A percentile compares a stretch with the other conserved stretches of the same genome.
These are phyloP conservation scores for Phlegmacium glaucopus DNA, from an alignment of 768 basidiomycete species.

Conservation along the genomic window DNA sequence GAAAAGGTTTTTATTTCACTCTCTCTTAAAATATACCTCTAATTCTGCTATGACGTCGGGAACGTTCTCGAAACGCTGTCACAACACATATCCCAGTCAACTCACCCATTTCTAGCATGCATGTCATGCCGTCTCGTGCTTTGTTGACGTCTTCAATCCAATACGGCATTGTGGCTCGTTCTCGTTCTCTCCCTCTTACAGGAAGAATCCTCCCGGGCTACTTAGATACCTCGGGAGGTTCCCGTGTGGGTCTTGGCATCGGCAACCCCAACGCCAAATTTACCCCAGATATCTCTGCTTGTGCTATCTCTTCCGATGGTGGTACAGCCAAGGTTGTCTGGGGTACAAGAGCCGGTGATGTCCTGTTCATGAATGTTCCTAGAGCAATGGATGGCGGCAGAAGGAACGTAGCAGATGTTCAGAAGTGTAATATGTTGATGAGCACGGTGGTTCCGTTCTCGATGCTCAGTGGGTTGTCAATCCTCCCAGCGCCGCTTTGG, in stretches of 20 bases:
- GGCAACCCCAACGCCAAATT: conserved; percentile 79
- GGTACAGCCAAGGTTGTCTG: conserved; percentile 66
- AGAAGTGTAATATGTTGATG: conserved; percentile 50
- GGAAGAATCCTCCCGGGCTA: conserved; percentile 70
- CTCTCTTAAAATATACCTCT: not conserved
- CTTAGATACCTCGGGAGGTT: conserved; percentile 55
- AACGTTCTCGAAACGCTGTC: conserved; percentile 54
- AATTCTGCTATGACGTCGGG: conserved; percentile 52
- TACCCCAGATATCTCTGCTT: conserved; percentile 60
- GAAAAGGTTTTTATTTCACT: conserved; percentile 40
- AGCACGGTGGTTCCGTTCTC: conserved; percentile 59
- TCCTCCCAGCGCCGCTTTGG: conserved; percentile 1
- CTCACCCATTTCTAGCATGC: conserved; percentile 52
- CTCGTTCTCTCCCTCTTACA: conserved; percentile 63
- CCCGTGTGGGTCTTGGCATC: conserved; percentile 53
- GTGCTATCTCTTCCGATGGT: conserved; percentile 56
- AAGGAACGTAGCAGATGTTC: conserved; percentile 41
- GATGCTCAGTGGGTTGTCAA: conserved; percentile 50
- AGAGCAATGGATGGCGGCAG: conserved; percentile 57
- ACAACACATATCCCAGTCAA: conserved; percentile 64
- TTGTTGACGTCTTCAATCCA: conserved; percentile 13
- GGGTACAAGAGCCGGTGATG: conserved; percentile 70
- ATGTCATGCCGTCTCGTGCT: conserved; percentile 53
- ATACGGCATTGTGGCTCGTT: conserved; percentile 54
- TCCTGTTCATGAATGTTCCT: conserved; percentile 55